These are phyloP conservation scores for Russula abietina DNA, from an alignment of 768 basidiomycete genomes.

Conservation along the genomic window DNA sequence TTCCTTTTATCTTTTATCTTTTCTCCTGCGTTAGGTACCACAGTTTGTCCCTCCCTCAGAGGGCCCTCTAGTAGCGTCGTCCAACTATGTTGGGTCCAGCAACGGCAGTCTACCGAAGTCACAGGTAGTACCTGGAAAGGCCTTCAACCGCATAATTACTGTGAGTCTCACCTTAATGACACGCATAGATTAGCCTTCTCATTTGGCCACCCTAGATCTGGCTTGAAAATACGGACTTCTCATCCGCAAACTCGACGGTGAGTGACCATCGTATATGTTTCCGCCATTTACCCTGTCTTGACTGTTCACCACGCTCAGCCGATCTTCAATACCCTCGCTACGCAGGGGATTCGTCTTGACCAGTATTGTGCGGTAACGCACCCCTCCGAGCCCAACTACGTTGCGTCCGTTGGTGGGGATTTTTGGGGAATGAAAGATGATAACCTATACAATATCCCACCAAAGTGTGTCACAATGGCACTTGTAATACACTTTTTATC, in stretches of 20 bases:
- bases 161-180: background rate
- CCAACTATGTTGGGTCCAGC: slow-evolving; percentile 39
- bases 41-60: slow-evolving; percentile 30
- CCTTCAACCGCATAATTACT: slow-evolving; percentile 44
- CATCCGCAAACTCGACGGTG: slow-evolving; percentile 26
- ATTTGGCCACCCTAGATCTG: slow-evolving; percentile 38
- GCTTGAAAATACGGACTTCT: slow-evolving; percentile 59
- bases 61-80: slow-evolving; percentile 28
- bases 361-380: slow-evolving; percentile 49
- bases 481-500: background rate
- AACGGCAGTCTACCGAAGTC: slow-evolving; percentile 41
- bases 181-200: background rate
- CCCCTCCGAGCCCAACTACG: slow-evolving; percentile 59
- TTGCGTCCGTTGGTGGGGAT: slow-evolving; percentile 46
- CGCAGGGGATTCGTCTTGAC: slow-evolving; percentile 42
- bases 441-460: slow-evolving; percentile 29
- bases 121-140: slow-evolving; percentile 37
- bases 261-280: background rate
- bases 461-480: slow-evolving; percentile 22
- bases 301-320: slow-evolving; percentile 25
- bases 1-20: too few species aligned
- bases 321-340: slow-evolving; percentile 36
- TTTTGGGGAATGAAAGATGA: slow-evolving; percentile 48
- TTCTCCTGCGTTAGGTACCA: slow-evolving; percentile 21
- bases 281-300: background rate